These are phyloP conservation scores for Suillus lakei DNA, from an alignment of 768 basidiomycete species.

Conservation along the genomic window DNA sequence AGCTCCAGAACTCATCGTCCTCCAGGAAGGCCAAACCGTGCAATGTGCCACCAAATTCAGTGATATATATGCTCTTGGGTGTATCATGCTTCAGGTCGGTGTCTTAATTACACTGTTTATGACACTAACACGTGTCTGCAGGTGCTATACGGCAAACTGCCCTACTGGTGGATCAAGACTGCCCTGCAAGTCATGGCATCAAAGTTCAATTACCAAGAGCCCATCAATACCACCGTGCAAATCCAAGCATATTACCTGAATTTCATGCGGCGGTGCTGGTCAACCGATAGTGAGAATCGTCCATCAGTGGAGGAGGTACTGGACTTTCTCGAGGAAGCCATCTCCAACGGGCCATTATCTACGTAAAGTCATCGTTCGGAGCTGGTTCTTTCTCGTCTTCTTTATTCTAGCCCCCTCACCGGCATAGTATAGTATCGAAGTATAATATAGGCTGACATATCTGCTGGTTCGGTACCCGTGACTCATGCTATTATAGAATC, in stretches of 20 bases:
- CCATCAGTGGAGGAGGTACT: constrained; percentile 8
- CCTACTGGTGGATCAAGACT: constrained; percentile 27
- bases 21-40: constrained; percentile 4
- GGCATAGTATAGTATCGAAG: background rate
- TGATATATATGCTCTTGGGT: constrained; percentile 52
- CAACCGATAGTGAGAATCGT: constrained; percentile 14
- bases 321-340: constrained; percentile 4
- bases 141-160: constrained; percentile 28
- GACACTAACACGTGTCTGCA: constrained; percentile 2
- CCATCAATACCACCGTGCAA: constrained; percentile 18
- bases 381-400: background rate
- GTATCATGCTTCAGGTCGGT: constrained; percentile 33
- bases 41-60: constrained; percentile 23
- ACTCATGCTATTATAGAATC: background rate
- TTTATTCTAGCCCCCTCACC: background rate
- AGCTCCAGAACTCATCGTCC: constrained; percentile 40
- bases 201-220: constrained; percentile 20
- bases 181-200: constrained; percentile 29
- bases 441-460: background rate
- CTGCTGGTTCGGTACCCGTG: background rate
- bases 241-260: constrained; percentile 46
- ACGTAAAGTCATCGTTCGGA: background rate
- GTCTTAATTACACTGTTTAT: constrained; percentile 29
- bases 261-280: constrained; percentile 48
- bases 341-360: background rate